Evolutionary conservation across 208 protist genomes (phyloP), one percentile per base, ranked within the genome.

Genomic region (Crithidia expoeki): DNA sequence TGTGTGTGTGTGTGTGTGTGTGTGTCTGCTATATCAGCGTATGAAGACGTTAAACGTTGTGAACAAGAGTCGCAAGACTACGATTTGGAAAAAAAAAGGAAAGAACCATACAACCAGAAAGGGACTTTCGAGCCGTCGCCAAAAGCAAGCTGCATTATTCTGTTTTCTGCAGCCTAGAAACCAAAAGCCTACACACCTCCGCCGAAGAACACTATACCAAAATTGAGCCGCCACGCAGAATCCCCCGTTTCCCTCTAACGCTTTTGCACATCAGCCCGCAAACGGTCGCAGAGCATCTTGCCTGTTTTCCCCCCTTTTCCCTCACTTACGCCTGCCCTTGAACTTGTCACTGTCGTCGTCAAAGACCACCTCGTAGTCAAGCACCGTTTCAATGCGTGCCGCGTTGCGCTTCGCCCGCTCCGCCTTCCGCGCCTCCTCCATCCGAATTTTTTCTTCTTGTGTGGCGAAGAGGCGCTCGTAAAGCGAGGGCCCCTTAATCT

Each of bases 311-410:
- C 23, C 25, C 30, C 59, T 25, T 11, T 10, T 44, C 53, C 49
- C 33, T 19, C 19, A 61, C 64, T 38, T 70, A 23, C 46, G 56
- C 56, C 40, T 72, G 28, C 47, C 61, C 33, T 67, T 67, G 49
- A 42, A 57, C 33, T 57, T 57, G 47, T 57, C 61, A 16, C 21
- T 44, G 23, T 80, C 74, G 23, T 83, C 76, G 33, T 87, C 84
- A 63, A 93, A 89, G 2, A 92, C 64, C 2, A 95, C 83, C 38
- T 93, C 90, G 63, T 88, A 93, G 67, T 93, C 79, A 23, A 92
- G 78, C 21, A 95, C 72, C 34, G 61, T 86, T 38, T 95, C 84
- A 70, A 92, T 89, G 33, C 79, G 76, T 21, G 85, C 78, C n/a
- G 77, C 73, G 10, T 61, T 62, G 7, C 64, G 70, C 62, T 80